Percentiles rank a stretch among this genome's conserved stretches.
These are phyloP conservation scores for Pseudocercospora pini-densiflorae DNA, from an alignment of 2,329 filamentous ascomycete species.

Conservation along the genomic window DNA sequence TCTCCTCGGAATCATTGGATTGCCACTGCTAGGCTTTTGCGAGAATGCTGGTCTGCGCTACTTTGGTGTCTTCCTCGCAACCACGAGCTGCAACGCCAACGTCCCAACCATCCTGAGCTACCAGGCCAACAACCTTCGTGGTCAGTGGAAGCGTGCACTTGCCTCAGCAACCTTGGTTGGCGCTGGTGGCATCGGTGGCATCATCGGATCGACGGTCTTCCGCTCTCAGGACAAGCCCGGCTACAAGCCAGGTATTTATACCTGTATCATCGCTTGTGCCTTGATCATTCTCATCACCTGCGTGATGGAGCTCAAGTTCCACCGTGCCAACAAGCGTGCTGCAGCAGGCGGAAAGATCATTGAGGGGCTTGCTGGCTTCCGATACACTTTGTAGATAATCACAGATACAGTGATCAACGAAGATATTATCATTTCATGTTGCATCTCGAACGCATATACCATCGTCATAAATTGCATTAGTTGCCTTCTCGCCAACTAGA, in stretches of 20 bases:
- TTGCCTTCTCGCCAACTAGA: not conserved
- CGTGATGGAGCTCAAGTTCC: slow-evolving; percentile 39
- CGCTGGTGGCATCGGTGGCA: slow-evolving; percentile 78
- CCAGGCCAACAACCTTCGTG: slow-evolving; percentile 86
- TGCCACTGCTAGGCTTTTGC: slow-evolving; percentile 41
- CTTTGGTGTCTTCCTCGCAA: slow-evolving; percentile 44
- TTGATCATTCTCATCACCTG: slow-evolving; percentile 38
- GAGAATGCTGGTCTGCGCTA: slow-evolving; percentile 37
- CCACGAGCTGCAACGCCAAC: slow-evolving; percentile 52
- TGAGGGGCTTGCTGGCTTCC: slow-evolving; percentile 41
- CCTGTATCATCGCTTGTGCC: slow-evolving; percentile 36
- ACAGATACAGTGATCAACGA: not conserved
- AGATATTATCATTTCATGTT: slow-evolving; percentile 40
- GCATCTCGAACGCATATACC: not conserved
- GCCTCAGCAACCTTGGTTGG: slow-evolving; percentile 76
- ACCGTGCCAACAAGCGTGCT: slow-evolving; percentile 41
- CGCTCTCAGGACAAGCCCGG: slow-evolving; percentile 39
- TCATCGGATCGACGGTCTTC: slow-evolving; percentile 49
- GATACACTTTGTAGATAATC: slow-evolving; percentile 39
- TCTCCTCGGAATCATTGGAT: slow-evolving; percentile 38
- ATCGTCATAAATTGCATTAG: not conserved
- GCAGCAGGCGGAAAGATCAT: slow-evolving; percentile 42
- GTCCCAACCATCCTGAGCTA: slow-evolving; percentile 76
- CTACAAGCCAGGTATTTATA: slow-evolving; percentile 41
- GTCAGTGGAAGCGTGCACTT: slow-evolving; percentile 86